Evolutionary conservation across 495 filamentous ascomycete genomes (phyloP).

Genomic region (Schizothecium vesticola): DNA sequence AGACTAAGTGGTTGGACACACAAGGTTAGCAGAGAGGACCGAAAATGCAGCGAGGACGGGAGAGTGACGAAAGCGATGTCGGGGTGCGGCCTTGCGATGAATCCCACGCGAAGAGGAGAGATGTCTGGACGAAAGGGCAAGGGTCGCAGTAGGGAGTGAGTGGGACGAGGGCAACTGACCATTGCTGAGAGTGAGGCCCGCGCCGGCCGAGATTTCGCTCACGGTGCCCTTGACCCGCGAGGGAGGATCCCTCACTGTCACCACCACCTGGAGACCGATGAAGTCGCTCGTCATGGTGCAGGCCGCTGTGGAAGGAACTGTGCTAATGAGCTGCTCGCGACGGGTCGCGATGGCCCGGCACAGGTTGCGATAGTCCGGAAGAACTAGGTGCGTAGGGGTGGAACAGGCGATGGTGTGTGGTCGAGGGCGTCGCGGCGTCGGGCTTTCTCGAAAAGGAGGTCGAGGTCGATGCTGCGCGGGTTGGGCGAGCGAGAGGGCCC

Average conservation of each 20-base stretch:
- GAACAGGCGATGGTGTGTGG: not conserved
- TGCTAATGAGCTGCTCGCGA: not conserved
- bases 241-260: conserved; percentile 64
- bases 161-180: conserved; percentile 46
- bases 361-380: not conserved
- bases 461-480: not conserved
- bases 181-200: conserved; percentile 69
- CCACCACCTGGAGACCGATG: conserved; percentile 71
- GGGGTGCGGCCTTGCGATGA: not conserved
- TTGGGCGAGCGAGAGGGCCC: not conserved
- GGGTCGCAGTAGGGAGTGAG: no score
- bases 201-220: conserved; percentile 60
- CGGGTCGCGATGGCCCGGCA: not conserved
- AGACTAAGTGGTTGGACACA: conserved; percentile 14
- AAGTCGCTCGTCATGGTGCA: conserved; percentile 48
- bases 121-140: not conserved
- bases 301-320: not conserved
- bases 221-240: conserved; percentile 68
- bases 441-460: no score
- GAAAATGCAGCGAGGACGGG: not conserved
- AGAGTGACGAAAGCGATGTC: not conserved
- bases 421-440: not conserved
- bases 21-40: not conserved
- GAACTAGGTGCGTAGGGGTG: not conserved
- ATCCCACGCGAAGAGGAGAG: not conserved